Evolutionary conservation across 2,329 filamentous ascomycete species (phyloP), one percentile per base, ranked within the genome.

Genomic region (Colletotrichum endophyticum): DNA sequence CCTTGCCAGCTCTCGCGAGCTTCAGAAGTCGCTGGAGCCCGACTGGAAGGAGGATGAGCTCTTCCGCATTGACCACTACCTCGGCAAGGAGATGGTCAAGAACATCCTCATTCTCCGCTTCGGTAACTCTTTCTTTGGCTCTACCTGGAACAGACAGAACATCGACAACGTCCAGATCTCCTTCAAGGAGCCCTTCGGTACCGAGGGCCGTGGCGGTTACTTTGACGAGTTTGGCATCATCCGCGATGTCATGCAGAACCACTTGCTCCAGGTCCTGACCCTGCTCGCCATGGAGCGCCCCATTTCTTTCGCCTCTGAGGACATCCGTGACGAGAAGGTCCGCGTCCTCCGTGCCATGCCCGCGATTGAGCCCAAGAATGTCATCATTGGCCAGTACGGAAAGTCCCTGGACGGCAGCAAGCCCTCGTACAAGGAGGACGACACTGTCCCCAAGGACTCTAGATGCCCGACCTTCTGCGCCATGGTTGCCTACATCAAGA

Each of bases 51-150:
- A 99, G 87, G 96, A 99, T 70, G 97, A 99, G 88, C 94, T 99
- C 80, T 99, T 98, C 93, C 96, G 97, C 84, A 99, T 99, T 83
- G 97, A 99, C 86, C 97, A 99, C 89, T 99, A 99, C 87, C 92
- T 99, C 64, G 98, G 98, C 82, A 99, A 99, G 91, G 97, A 99
- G 88, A 99, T 99, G 97, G 97, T 99, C 83, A 99, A 99, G 93
- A 99, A 99, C 88, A 98, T 99, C 81, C 91, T 99, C 80, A 98
- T 99, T 81, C 92, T 99, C 80, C 93, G 98, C 84, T 99, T 99
- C 84, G 98, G 97, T 81, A 99, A 99, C 89, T 96, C 98, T 80
- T 99, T 99, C 91, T 95, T 99, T 81, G 96, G 96, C 80, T 96
- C 97, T 59, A 99, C 96, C 76, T 99, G 97, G 97, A 99, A 99